phyloP scores from a whole-genome alignment of 257 asterid genomes.

The Solanum pinnatisectum region DNA sequence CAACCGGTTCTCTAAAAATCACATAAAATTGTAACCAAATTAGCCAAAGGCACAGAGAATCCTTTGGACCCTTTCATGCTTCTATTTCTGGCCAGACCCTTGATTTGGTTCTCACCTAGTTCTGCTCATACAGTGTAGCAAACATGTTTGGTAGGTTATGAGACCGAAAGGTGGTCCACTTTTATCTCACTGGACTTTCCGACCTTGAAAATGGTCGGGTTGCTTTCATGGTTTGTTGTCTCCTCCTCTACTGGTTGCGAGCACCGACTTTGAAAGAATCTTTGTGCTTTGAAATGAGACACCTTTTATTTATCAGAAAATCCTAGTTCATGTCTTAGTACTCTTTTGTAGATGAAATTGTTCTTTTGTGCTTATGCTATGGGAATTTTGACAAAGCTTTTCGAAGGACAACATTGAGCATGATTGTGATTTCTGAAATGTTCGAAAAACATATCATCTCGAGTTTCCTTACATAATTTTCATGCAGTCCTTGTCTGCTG shows the following conservation, averaged over 20 bases:
- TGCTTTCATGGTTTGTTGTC: neutral
- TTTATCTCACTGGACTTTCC: neutral
- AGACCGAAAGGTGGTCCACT: neutral
- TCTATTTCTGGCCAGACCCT: neutral
- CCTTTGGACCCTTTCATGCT: neutral
- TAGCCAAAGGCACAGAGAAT: neutral
- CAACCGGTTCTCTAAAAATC: neutral
- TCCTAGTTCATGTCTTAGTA: neutral
- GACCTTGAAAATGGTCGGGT: neutral
- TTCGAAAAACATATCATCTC: neutral
- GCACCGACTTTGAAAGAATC: neutral
- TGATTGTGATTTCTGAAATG: neutral
- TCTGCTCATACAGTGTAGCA: neutral
- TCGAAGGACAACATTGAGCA: neutral
- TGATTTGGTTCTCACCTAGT: neutral
- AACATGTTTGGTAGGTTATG: neutral
- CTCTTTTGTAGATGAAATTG: neutral
- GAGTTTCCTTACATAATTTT: neutral
- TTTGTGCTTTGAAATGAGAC: neutral
- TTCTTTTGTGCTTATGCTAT: neutral
- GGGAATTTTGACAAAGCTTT: neutral
- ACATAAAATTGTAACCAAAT: neutral
- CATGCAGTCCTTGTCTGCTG: neutral
- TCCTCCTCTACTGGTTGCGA: neutral
- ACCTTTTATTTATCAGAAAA: neutral